phyloP scores from a whole-genome alignment of 306 rosid species.

The Rosa multiflora region DNA sequence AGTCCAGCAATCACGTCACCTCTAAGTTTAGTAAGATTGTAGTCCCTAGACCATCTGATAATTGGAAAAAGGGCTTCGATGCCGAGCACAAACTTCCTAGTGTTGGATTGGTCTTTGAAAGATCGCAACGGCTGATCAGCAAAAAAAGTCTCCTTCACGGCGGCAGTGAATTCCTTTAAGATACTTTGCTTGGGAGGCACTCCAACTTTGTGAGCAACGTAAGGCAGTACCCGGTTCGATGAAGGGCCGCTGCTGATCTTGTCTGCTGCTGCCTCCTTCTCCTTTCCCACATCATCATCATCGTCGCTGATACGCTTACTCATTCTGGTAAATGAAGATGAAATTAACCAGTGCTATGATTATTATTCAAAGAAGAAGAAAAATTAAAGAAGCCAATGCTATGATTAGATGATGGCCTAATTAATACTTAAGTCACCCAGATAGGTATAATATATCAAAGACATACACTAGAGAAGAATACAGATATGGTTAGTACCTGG shows the following conservation, averaged over 20 bases:
- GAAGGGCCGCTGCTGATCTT: neutral
- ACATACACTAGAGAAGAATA: neutral
- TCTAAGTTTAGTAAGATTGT: conserved; percentile 42
- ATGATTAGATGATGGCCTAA: neutral
- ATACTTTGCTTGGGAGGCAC: conserved; percentile 21
- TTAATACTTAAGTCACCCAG: neutral
- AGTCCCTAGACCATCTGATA: conserved; percentile 51
- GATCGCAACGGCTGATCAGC: conserved; percentile 42
- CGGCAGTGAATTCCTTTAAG: conserved; percentile 21
- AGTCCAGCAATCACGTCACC: conserved; percentile 53
- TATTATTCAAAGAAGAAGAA: neutral
- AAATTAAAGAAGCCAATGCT: neutral
- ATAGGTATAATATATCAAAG: neutral
- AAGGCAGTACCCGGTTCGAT: neutral
- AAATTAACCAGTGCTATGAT: neutral
- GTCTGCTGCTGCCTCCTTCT: neutral
- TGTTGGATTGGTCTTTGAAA: conserved; percentile 37
- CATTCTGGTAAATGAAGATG: neutral
- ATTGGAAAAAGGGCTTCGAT: conserved; percentile 62
- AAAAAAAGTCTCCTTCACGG: conserved; percentile 35
- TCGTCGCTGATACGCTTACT: neutral
- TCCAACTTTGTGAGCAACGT: conserved; percentile 29
- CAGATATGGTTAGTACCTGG: neutral
- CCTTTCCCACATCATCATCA: neutral
- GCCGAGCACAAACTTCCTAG: conserved; percentile 36